Evolutionary conservation across 2,329 filamentous ascomycete species (phyloP), one percentile per base, ranked within the genome.

Genomic region (Thermoascus crustaceus): DNA sequence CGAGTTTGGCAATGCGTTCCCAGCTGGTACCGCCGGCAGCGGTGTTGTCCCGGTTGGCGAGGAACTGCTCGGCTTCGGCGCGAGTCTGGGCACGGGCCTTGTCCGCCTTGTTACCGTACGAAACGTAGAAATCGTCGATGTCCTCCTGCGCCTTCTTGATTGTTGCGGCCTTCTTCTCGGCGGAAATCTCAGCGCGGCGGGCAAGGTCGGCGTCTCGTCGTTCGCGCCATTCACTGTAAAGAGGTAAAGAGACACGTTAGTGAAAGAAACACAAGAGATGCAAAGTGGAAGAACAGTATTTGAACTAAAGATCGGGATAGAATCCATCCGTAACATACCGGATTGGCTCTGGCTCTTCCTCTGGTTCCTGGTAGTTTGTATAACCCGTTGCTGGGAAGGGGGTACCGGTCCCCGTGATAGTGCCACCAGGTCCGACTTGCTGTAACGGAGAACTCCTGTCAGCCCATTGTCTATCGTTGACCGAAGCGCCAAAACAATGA

Each of bases 61-160:
- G 68, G 64, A 96, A 98, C 57, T 94, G 80, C 55, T 96, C 89
- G 5, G 89, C 91, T 51, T 98, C 91, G 61, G 84, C 82, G 53
- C 82, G 78, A 38, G 89, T 91, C 69, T 94, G 85, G 14, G 82
- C 73, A 48, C 95, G 82, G 40, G 76, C 78, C 75, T 96, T 96
- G 61, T 98, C 91, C 62, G 91, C 89, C 70, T 95, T 94, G 63
- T 82, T 80, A 71, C 96, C 96, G 72, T 98, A 98, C 66, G 94
- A 95, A 58, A 95, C 88, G 72, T 98, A 98, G 68, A 96, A 98
- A 61, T 95, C 91, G 60, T 98, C 91, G 46, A 98, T 94, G 61
- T 93, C 91, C 59, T 88, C 76, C 57, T 87, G 86, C 7, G 91
- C 91, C 50, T 91, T 86, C 60, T 85, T 79, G 57, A 95, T 69